Evolutionary conservation across 129 eudicot genomes (phyloP).

Genomic region (Dittrichia graveolens): DNA sequence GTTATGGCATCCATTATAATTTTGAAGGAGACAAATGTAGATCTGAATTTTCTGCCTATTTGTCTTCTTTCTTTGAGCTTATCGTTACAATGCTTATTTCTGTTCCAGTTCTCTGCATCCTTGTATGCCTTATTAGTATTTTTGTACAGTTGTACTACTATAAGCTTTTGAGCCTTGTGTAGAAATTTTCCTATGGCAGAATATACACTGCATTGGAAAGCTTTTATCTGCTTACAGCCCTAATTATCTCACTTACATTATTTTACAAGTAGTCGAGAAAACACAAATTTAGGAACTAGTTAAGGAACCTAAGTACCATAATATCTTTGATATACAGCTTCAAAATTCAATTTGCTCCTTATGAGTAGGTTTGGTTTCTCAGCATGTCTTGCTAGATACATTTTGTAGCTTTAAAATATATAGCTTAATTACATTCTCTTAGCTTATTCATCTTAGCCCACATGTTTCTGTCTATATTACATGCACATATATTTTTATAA

Average conservation of each 20-base stretch:
- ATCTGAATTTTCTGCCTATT: background rate
- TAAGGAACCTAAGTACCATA: slow-evolving; percentile 11
- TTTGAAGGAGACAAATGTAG: background rate
- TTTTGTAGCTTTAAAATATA: background rate
- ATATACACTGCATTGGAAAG: background rate
- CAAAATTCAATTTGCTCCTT: background rate
- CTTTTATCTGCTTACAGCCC: background rate
- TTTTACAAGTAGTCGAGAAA: background rate
- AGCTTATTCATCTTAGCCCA: background rate
- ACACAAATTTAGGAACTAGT: background rate
- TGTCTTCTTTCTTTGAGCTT: background rate
- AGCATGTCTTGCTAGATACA: background rate
- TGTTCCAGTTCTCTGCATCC: background rate
- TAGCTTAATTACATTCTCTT: background rate
- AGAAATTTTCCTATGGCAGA: background rate
- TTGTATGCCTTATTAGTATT: slow-evolving; percentile 4
- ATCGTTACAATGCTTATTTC: background rate
- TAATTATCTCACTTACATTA: background rate
- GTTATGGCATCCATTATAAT: slow-evolving; percentile 4
- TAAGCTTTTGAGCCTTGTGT: background rate
- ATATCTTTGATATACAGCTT: slow-evolving; percentile 6
- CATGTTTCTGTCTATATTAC: slow-evolving; percentile 1
- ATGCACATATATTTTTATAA: background rate
- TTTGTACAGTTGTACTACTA: background rate
- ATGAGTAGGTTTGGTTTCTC: background rate